Conservation (phyloP, 805 yeast species). For the Candida khao-thaluensis region DNA sequence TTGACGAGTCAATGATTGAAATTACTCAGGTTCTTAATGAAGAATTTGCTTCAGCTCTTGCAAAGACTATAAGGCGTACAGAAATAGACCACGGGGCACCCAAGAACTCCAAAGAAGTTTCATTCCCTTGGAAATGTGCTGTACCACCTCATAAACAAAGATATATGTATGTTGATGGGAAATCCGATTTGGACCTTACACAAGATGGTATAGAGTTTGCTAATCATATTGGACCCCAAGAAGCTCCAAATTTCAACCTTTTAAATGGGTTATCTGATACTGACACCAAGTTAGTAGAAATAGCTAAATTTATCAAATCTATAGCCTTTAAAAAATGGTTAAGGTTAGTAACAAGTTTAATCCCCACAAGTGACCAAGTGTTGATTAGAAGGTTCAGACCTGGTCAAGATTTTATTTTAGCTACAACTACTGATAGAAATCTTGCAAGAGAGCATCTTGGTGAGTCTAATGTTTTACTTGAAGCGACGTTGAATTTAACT, state of each 20-base stretch:
- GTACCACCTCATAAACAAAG: conserved; percentile 93
- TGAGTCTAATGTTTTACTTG: conserved; percentile 52
- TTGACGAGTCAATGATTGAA: conserved; percentile 68
- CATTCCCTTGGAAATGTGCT: conserved; percentile 84
- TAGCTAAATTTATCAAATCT: conserved; percentile 61
- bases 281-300: conserved; percentile 46
- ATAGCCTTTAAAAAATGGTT: conserved; percentile 70
- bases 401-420: conserved; percentile 89
- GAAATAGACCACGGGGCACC: conserved; percentile 70
- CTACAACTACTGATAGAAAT: conserved; percentile 57
- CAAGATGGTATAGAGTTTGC: conserved; percentile 30
- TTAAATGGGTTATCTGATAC: conserved; percentile 18
- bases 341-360: conserved; percentile 55
- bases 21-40: conserved; percentile 61
- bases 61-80: conserved; percentile 41
- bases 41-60: conserved; percentile 36
- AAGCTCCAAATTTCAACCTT: conserved; percentile 55
- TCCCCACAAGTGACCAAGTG: conserved; percentile 63
- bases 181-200: conserved; percentile 31
- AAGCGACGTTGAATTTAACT: conserved; percentile 79
- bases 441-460: conserved; percentile 35
- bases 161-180: conserved; percentile 77
- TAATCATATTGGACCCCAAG: conserved; percentile 46
- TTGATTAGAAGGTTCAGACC: conserved; percentile 88
- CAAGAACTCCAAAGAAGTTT: conserved; percentile 49